A percentile compares a stretch with the other conserved stretches of the same genome.
phyloP scores from a whole-genome alignment of 2,329 filamentous ascomycete species.

The Hypoxylon sp. region DNA sequence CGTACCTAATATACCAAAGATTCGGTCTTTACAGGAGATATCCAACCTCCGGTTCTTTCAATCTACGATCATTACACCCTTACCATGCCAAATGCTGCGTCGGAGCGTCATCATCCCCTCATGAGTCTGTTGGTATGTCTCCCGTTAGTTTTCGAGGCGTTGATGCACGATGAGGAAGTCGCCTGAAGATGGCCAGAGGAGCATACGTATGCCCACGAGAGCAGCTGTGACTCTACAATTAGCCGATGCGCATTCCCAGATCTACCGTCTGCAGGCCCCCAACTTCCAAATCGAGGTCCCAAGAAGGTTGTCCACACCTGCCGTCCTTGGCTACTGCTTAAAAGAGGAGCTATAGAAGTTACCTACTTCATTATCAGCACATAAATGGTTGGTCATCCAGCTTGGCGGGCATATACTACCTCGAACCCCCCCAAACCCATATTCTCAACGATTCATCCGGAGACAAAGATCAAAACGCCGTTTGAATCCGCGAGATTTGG shows the following conservation, averaged over 20 bases:
- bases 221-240: conserved; percentile 23
- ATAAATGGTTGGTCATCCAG: conserved; percentile 1
- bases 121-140: neutral
- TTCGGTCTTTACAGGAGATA: neutral
- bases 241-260: conserved; percentile 23
- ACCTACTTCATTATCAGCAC: conserved; percentile 12
- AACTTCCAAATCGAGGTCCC: conserved; percentile 30
- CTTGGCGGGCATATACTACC: conserved; percentile 26
- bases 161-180: neutral
- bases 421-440: conserved; percentile 3
- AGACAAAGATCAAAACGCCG: conserved; percentile 4
- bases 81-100: neutral
- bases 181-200: neutral
- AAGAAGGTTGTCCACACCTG: conserved; percentile 23
- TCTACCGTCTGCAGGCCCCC: conserved; percentile 23
- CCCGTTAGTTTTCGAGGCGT: neutral
- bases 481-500: neutral
- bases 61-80: neutral
- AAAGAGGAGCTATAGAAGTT: conserved; percentile 26
- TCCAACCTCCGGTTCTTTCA: neutral
- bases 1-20: neutral
- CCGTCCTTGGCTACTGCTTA: conserved; percentile 33
- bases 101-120: neutral
- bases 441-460: conserved; percentile 1
- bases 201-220: conserved; percentile 1